Conservation (phyloP, 2,329 filamentous ascomycete genomes). For the Botryotinia globosa region DNA sequence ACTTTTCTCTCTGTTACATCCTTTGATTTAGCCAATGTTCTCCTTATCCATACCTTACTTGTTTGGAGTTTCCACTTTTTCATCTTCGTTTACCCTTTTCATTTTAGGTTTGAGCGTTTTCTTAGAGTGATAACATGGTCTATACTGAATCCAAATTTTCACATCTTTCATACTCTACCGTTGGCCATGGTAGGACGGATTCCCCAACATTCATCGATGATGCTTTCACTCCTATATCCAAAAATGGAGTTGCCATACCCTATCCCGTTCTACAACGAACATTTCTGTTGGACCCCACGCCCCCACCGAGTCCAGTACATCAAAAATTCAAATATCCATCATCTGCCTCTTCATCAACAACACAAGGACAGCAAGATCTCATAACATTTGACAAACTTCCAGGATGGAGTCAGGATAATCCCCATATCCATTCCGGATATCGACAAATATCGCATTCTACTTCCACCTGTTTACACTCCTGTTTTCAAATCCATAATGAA, state of each 20-base stretch:
- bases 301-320: slow-evolving; percentile 9
- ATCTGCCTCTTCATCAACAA: slow-evolving; percentile 4
- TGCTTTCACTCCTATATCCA: slow-evolving; percentile 6
- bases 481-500: slow-evolving; percentile 46
- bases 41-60: neutral
- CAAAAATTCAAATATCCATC: neutral
- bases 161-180: slow-evolving; percentile 8
- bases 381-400: slow-evolving; percentile 40
- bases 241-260: slow-evolving; percentile 9
- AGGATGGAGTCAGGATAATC: slow-evolving; percentile 45
- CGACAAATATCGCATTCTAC: slow-evolving; percentile 43
- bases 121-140: slow-evolving; percentile 11
- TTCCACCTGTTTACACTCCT: slow-evolving; percentile 42
- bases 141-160: slow-evolving; percentile 5
- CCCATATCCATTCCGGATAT: slow-evolving; percentile 44
- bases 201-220: slow-evolving; percentile 10
- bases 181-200: slow-evolving; percentile 3
- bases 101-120: neutral
- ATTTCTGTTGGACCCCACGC: slow-evolving; percentile 14
- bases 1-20: neutral
- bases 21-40: neutral
- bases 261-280: slow-evolving; percentile 7
- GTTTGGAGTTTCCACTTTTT: neutral
- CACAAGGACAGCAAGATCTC: neutral
- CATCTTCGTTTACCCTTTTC: neutral